Conservation (phyloP, 106 monocot genomes). For the Dendrobium huoshanense region DNA sequence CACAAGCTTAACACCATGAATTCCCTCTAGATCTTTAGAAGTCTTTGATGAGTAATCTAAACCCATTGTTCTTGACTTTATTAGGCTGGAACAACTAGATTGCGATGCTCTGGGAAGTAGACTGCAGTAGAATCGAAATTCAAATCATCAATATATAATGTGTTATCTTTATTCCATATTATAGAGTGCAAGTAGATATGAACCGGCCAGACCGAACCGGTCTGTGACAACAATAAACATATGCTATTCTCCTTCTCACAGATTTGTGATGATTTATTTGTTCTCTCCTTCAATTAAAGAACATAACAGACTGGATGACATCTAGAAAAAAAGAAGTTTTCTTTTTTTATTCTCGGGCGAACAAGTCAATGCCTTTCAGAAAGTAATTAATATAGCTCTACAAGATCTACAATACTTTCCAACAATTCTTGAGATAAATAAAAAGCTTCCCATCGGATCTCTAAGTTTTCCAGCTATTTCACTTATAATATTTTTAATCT, state of each 20-base stretch:
- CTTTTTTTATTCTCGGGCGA: too few species aligned
- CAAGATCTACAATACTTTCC: not conserved
- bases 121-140: not conserved
- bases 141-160: not conserved
- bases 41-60: constrained; percentile 20
- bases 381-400: not conserved
- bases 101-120: not conserved
- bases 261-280: not conserved
- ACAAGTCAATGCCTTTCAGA: too few species aligned
- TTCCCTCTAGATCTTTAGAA: constrained; percentile 35
- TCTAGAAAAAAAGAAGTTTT: too few species aligned
- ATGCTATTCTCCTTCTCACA: not conserved
- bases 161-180: not conserved
- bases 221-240: not conserved
- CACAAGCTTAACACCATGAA: constrained; percentile 58
- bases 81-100: not conserved
- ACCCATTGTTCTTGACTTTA: constrained; percentile 36
- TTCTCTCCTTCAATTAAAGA: not conserved
- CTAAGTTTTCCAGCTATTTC: too few species aligned
- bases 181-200: not conserved
- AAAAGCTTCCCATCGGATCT: not conserved
- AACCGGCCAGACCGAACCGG: too few species aligned
- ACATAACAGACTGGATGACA: too few species aligned
- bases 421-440: not conserved
- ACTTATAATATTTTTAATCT: too few species aligned